A percentile compares a stretch with the other conserved stretches of the same genome.
These are phyloP conservation scores for Globisporangium irregulare DNA, from an alignment of 352 stramenopile species.

Conservation along the genomic window DNA sequence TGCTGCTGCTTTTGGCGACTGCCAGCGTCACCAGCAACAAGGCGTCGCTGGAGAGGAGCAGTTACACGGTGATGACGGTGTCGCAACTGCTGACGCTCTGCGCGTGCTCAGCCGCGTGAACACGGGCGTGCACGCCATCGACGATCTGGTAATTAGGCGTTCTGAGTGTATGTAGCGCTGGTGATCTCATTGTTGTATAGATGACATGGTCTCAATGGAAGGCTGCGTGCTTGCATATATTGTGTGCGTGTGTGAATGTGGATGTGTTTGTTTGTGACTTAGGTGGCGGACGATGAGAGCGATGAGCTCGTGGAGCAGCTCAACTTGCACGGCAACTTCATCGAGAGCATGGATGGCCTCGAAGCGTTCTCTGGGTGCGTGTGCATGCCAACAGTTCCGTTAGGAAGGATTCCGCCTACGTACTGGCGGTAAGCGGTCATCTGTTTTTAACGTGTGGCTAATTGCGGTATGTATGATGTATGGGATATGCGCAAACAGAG, in stretches of 20 bases:
- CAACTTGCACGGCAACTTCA: constrained; percentile 74
- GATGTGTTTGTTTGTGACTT: background rate
- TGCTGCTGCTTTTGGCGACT: background rate
- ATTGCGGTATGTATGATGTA: background rate
- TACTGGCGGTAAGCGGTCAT: background rate
- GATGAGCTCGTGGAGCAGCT: constrained; percentile 62
- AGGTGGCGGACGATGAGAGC: constrained; percentile 32
- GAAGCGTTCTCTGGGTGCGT: constrained; percentile 50
- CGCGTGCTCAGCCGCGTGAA: constrained; percentile 36
- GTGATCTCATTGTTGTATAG: background rate
- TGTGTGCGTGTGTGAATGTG: background rate
- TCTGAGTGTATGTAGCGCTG: background rate
- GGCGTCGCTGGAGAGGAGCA: background rate
- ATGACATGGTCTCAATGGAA: background rate
- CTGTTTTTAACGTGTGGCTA: background rate
- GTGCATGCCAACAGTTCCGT: background rate
- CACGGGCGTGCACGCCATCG: constrained; percentile 29
- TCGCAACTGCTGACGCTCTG: constrained; percentile 2
- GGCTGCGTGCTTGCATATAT: background rate
- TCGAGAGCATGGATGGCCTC: constrained; percentile 65
- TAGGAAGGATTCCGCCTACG: background rate
- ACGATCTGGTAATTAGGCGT: constrained; percentile 29
- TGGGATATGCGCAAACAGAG: constrained; percentile 15
- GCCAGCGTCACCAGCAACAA: background rate
- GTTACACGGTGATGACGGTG: background rate